phyloP scores from a whole-genome alignment of 2,329 filamentous ascomycete genomes.

The Metarhizium rileyi region DNA sequence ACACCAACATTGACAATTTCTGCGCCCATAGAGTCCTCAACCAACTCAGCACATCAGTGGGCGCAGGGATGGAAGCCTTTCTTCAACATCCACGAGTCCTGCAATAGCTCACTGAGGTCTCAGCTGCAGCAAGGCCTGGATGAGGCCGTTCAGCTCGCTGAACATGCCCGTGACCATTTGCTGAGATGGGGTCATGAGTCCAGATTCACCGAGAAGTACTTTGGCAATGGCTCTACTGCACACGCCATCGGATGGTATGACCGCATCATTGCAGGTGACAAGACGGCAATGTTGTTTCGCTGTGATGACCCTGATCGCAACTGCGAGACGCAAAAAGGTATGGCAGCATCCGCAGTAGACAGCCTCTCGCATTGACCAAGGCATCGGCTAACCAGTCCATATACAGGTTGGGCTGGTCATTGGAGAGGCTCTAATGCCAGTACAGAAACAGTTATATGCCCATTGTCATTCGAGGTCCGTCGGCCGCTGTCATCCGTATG shows the following conservation, averaged over 20 bases:
- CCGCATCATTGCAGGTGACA: conserved; percentile 48
- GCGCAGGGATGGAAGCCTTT: conserved; percentile 19
- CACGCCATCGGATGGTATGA: conserved; percentile 54
- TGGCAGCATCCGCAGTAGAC: conserved; percentile 9
- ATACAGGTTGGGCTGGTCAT: conserved; percentile 54
- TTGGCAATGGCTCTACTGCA: conserved; percentile 48
- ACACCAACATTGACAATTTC: not conserved
- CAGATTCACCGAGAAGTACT: conserved; percentile 55
- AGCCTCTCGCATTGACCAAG: not conserved
- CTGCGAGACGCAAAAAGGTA: conserved; percentile 40
- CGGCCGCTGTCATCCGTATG: conserved; percentile 50
- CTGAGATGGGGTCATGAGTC: conserved; percentile 47
- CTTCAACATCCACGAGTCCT: conserved; percentile 52
- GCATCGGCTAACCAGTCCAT: not conserved
- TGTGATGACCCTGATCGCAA: conserved; percentile 61
- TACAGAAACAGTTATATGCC: conserved; percentile 60
- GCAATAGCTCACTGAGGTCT: conserved; percentile 50
- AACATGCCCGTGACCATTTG: conserved; percentile 54
- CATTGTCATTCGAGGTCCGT: conserved; percentile 48
- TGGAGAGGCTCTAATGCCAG: conserved; percentile 57
- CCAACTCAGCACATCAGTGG: not conserved
- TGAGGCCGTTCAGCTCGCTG: conserved; percentile 47
- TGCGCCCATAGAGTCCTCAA: not conserved
- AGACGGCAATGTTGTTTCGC: conserved; percentile 48
- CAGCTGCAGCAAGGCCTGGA: conserved; percentile 47